phyloP scores from a whole-genome alignment of 495 filamentous ascomycete species.

The Stereocaulon alpinum region DNA sequence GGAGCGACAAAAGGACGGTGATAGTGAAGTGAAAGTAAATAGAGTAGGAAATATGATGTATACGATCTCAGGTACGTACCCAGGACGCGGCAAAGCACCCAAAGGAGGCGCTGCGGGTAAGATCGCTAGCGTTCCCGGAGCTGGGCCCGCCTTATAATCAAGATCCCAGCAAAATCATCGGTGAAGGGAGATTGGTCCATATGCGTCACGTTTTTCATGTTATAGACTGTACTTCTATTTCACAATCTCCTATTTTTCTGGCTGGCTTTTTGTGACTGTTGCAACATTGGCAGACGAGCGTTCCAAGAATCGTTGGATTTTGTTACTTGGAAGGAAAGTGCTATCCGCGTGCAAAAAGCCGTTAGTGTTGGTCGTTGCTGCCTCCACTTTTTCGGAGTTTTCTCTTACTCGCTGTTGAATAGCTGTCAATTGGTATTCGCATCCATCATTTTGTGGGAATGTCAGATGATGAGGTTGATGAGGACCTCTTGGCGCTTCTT shows the following conservation, averaged over 20 bases:
- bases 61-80: not conserved
- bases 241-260: not conserved
- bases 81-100: not conserved
- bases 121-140: not conserved
- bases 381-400: not conserved
- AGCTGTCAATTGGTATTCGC: too few relatives aligned
- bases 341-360: not conserved
- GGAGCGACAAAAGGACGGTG: conserved; percentile 18
- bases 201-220: not conserved
- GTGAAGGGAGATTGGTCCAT: not conserved
- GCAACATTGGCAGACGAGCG: not conserved
- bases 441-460: conserved; percentile 30
- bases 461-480: conserved; percentile 86
- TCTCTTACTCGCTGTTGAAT: too few relatives aligned
- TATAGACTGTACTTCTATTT: not conserved
- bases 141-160: not conserved
- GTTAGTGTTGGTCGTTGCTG: not conserved
- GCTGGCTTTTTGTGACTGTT: too few relatives aligned
- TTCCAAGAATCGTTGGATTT: not conserved
- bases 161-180: not conserved
- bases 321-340: not conserved
- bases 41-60: not conserved
- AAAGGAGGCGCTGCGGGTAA: conserved; percentile 5
- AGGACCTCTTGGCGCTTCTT: conserved; percentile 77
- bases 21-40: conserved; percentile 6